Conservation (phyloP, 768 basidiomycete genomes). For the Mrakia gelida region DNA sequence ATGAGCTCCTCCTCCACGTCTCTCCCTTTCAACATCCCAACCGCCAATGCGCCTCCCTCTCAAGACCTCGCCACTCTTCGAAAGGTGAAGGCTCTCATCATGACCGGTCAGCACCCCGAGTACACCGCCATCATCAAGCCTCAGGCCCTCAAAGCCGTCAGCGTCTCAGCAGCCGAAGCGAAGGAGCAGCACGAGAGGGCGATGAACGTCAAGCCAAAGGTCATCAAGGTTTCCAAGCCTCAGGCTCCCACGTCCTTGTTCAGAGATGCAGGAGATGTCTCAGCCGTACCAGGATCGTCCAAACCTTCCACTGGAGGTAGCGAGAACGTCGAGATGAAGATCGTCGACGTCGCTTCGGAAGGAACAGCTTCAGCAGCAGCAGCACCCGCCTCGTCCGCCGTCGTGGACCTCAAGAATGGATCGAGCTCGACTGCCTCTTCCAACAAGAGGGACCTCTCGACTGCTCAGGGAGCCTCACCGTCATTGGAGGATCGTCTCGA, state of each 20-base stretch:
- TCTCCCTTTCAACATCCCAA: not conserved
- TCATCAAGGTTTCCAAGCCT: conserved; percentile 1
- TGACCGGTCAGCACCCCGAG: not conserved
- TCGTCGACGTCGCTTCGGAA: not conserved
- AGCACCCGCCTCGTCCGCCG: not conserved
- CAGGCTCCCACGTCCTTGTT: not conserved
- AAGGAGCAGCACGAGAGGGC: not conserved
- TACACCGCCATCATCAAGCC: conserved; percentile 29
- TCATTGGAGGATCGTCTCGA: not conserved
- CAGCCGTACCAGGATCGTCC: not conserved
- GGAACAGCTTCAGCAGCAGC: not conserved
- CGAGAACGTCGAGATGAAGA: not conserved
- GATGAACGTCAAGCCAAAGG: not conserved
- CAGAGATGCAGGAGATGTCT: not conserved
- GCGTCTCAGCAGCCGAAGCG: conserved; percentile 19
- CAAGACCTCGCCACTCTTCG: conserved; percentile 11
- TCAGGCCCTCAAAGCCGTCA: conserved; percentile 17
- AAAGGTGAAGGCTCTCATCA: not conserved
- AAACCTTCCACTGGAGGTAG: not conserved
- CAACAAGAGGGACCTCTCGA: not conserved
- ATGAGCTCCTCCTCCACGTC: not conserved
- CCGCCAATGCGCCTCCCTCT: not conserved
- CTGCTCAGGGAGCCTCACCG: not conserved
- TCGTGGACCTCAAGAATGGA: not conserved
- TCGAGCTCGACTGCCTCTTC: not conserved